Evolutionary conservation across 257 asterid genomes (phyloP).

Genomic region (Solanum dulcamara): DNA sequence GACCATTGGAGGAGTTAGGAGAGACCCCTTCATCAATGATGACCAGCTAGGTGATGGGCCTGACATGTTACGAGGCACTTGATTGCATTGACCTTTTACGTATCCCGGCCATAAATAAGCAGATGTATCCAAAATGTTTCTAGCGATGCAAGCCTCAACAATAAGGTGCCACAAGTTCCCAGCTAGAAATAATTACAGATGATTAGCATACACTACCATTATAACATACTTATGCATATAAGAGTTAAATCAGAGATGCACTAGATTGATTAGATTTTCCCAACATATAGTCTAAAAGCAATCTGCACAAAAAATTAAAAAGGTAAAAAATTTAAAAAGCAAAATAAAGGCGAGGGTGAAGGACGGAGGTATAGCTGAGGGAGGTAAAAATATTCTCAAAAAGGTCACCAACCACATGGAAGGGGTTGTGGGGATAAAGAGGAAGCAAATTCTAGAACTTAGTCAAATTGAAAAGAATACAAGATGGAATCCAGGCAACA

Average conservation of each 20-base stretch:
- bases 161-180: constrained; percentile 83
- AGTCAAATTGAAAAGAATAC: background rate
- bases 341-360: background rate
- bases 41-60: constrained; percentile 84
- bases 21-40: constrained; percentile 72
- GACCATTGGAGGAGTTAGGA: constrained; percentile 67
- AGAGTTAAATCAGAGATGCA: background rate
- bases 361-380: background rate
- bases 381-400: background rate
- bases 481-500: background rate
- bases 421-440: background rate
- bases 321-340: background rate
- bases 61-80: constrained; percentile 65
- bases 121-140: constrained; percentile 82
- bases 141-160: constrained; percentile 96
- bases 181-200: constrained; percentile 37
- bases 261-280: background rate
- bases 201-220: constrained; percentile 1
- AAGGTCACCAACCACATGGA: background rate
- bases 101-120: constrained; percentile 97
- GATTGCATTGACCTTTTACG: constrained; percentile 67
- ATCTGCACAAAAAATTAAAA: background rate
- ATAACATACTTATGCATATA: background rate
- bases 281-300: background rate
- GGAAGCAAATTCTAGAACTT: background rate